Base-by-base conservation (phyloP, 2,329 filamentous ascomycete genomes). In the Pyricularia grisea region DNA sequence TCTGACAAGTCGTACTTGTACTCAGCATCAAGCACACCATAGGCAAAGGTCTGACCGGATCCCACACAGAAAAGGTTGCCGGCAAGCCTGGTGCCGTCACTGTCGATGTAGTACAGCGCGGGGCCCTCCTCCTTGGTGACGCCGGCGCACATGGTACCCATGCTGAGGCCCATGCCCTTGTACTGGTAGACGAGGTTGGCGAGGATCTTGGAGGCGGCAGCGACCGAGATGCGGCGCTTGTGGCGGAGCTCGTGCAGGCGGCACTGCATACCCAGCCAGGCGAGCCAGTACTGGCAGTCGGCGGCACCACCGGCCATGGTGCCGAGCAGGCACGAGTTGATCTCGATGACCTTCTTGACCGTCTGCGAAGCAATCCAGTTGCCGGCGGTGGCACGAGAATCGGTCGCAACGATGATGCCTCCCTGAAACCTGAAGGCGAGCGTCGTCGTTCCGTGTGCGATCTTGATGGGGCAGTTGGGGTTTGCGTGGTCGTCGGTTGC, bases 331-430 rank as follows among this genome's bases (percentile, higher is more conserved):
- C 90, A 91, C 81, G 86, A 92, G 85, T 97, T 97, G 85, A 97
- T 97, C 86, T 97, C 93, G 78, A 99, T 98, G 74, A 99, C 95
- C 87, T 99, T 99, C 89, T 99, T 99, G 78, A 99, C 95, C 68
- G 95, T 99, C 86, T 99, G 95, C 82, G 92, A 97, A 73, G 95
- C 95, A 81, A 99, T 99, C 95, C 95, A 99, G 87, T 95, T 96
- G 77, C 95, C 95, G 33, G 95, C 94, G 66, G 95, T 97, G 71
- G 95, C 95, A 82, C 95, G 90, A 71, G 95, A 99, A 83, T 99
- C 95, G 70, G 95, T 99, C 68, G 94, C 94, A 68, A 99, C 94
- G 78, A 99, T 96, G 82, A 99, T 98, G 78, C 95, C 95, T 76
- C 94, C 94, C 83, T 98, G 90, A 87, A 98, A 99, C 78, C 94